phyloP scores from a whole-genome alignment of 495 filamentous ascomycete genomes.

The Hyaloscypha hepaticicola region DNA sequence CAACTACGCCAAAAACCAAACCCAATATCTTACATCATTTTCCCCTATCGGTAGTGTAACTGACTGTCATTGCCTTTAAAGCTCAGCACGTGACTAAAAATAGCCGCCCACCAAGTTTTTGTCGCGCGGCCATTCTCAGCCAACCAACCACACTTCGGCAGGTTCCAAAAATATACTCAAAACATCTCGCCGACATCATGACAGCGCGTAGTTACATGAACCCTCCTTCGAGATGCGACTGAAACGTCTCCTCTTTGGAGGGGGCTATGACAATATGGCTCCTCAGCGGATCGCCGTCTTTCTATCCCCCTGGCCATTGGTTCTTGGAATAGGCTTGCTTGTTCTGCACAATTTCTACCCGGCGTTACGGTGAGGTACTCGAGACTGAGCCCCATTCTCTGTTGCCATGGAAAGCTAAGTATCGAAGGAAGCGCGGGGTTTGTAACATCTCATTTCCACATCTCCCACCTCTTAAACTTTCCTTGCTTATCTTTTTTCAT shows the following conservation, averaged over 20 bases:
- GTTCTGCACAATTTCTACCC: background rate
- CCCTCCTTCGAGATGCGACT: background rate
- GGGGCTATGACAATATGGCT: conserved; percentile 9
- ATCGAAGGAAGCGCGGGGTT: conserved; percentile 23
- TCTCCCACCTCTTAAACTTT: conserved; percentile 5
- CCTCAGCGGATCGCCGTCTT: background rate
- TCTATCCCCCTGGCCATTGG: conserved; percentile 9
- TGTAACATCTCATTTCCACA: conserved; percentile 22
- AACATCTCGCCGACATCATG: conserved; percentile 13
- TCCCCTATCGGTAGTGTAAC: background rate
- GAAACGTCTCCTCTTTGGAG: conserved; percentile 1
- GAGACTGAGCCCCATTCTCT: conserved; percentile 9
- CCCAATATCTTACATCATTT: conserved; percentile 8
- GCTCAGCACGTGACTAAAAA: conserved; percentile 7
- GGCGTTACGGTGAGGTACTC: conserved; percentile 12
- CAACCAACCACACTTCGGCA: conserved; percentile 8
- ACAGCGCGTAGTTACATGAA: conserved; percentile 27
- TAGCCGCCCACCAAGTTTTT: background rate
- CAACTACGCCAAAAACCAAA: background rate
- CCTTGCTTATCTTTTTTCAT: conserved; percentile 13
- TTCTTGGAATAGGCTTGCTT: conserved; percentile 19
- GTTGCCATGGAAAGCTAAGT: conserved; percentile 6
- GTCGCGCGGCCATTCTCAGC: conserved; percentile 10
- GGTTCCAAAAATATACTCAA: conserved; percentile 16
- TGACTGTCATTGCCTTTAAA: background rate